Conservation (phyloP, 352 stramenopile species). For the Phytopythium chamaehyphon region DNA sequence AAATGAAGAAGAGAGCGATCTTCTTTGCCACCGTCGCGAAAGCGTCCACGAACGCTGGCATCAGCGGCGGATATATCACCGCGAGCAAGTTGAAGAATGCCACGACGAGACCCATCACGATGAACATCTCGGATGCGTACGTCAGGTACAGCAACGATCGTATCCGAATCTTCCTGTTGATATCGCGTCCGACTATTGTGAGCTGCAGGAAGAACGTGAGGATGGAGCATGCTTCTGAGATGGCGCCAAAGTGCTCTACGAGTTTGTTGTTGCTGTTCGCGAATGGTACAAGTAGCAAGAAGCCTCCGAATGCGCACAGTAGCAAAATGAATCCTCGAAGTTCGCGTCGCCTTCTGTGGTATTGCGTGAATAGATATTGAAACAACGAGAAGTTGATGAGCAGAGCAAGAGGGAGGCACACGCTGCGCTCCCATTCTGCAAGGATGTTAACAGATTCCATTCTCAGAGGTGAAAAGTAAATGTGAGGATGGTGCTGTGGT, state of each 20-base stretch:
- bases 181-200: conserved; percentile 15
- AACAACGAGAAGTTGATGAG: conserved; percentile 15
- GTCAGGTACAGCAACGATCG: conserved; percentile 9
- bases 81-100: conserved; percentile 15
- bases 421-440: conserved; percentile 4
- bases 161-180: conserved; percentile 15
- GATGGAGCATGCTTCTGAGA: conserved; percentile 15
- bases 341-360: conserved; percentile 2
- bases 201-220: conserved; percentile 24
- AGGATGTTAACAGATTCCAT: too few species aligned
- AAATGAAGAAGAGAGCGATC: conserved; percentile 27
- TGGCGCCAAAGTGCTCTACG: conserved; percentile 8
- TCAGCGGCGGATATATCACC: not conserved
- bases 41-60: conserved; percentile 1
- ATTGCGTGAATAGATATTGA: conserved; percentile 12
- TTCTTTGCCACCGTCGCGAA: conserved; percentile 18
- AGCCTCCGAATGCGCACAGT: conserved; percentile 7
- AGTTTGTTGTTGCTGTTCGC: conserved; percentile 1
- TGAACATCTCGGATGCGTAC: conserved; percentile 4
- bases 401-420: conserved; percentile 10
- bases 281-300: conserved; percentile 11
- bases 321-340: conserved; percentile 3
- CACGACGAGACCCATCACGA: conserved; percentile 5
- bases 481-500: not conserved
- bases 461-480: not conserved